A percentile compares a stretch with the other conserved stretches of the same genome.
phyloP scores from a whole-genome alignment of 352 stramenopile species.

The Pythium guiyangense region DNA sequence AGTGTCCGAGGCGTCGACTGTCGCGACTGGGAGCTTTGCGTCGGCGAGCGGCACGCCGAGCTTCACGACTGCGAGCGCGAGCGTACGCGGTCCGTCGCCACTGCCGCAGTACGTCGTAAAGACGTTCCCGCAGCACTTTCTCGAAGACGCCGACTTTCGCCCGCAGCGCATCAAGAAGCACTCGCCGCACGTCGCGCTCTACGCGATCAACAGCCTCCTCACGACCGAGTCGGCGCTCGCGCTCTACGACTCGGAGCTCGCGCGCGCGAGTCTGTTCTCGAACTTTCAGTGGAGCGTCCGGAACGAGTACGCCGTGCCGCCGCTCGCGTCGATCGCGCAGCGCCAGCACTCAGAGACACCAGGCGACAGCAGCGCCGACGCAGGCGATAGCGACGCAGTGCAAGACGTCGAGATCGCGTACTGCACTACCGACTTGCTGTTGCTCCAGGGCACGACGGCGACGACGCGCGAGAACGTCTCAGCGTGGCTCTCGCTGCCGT shows the following conservation, averaged over 20 bases:
- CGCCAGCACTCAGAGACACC: not conserved
- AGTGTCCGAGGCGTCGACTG: slow-evolving; percentile 3
- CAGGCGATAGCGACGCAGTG: slow-evolving; percentile 16
- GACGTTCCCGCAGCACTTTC: slow-evolving; percentile 82
- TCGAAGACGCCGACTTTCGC: slow-evolving; percentile 82
- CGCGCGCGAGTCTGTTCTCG: slow-evolving; percentile 57
- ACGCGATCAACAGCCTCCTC: slow-evolving; percentile 70
- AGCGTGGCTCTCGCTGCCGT: slow-evolving; percentile 78
- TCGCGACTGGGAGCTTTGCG: slow-evolving; percentile 3
- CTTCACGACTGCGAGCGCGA: slow-evolving; percentile 11
- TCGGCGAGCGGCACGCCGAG: slow-evolving; percentile 11
- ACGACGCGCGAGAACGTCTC: slow-evolving; percentile 39
- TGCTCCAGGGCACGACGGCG: slow-evolving; percentile 56
- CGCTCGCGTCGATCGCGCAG: slow-evolving; percentile 21
- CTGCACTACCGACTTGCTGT: slow-evolving; percentile 77
- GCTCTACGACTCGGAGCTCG: slow-evolving; percentile 49
- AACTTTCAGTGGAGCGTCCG: slow-evolving; percentile 82
- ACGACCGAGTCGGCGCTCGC: slow-evolving; percentile 71
- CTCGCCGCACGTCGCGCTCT: slow-evolving; percentile 48
- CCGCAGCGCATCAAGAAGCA: slow-evolving; percentile 84
- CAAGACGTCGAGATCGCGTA: slow-evolving; percentile 65
- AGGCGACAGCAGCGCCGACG: not conserved
- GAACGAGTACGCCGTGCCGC: slow-evolving; percentile 59
- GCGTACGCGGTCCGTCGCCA: not conserved
- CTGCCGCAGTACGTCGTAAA: slow-evolving; percentile 57